Conservation (phyloP, 176 grass and related monocot species). For the Alopecurus myosuroides region DNA sequence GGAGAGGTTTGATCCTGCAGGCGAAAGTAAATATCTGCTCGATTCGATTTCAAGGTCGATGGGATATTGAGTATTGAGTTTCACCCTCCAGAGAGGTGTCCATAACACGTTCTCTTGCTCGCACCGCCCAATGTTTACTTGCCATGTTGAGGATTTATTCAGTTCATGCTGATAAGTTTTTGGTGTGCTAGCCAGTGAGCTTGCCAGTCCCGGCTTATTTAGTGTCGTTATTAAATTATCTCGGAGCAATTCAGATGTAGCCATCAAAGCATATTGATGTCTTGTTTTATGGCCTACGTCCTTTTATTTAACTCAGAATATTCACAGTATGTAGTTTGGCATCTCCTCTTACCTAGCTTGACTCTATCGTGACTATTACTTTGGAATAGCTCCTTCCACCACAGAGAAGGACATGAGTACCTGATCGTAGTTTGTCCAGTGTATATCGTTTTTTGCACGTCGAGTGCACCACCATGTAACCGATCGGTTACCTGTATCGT, state of each 20-base stretch:
- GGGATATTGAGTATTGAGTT: not conserved
- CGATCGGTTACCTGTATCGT: no score
- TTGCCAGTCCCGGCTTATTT: not conserved
- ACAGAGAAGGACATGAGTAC: not conserved
- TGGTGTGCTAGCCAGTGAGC: not conserved
- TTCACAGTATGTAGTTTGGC: not conserved
- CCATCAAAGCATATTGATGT: not conserved
- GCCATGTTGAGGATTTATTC: not conserved
- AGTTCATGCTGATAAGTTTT: not conserved
- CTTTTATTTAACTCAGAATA: not conserved
- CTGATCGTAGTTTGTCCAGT: not conserved
- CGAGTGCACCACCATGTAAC: not conserved
- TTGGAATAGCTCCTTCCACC: not conserved
- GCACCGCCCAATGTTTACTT: not conserved
- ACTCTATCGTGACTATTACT: not conserved
- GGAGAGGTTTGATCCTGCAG: slow-evolving; percentile 61
- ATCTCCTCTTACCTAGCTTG: not conserved
- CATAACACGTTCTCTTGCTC: not conserved
- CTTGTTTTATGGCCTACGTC: not conserved
- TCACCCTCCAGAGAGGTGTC: not conserved
- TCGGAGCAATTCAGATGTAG: not conserved
- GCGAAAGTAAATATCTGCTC: slow-evolving; percentile 73
- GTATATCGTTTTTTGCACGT: not conserved
- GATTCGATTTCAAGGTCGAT: slow-evolving; percentile 36
- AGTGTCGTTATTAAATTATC: not conserved